Base-by-base conservation (phyloP, 768 basidiomycete genomes). In the Daedaleopsis sinensis region DNA sequence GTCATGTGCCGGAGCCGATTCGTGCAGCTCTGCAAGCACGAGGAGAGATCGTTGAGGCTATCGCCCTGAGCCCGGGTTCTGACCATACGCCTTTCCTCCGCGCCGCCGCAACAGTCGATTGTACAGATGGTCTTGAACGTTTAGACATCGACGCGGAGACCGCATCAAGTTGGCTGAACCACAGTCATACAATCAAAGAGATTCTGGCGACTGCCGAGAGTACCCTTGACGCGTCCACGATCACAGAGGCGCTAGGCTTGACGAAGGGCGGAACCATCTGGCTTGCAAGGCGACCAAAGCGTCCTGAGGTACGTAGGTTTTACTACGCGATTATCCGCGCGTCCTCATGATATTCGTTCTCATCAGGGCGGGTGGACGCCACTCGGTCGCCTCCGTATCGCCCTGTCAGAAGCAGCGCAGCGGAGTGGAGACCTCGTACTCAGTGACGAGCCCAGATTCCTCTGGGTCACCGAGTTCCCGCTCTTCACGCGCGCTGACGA, bases 391-490 rank as follows among this genome's bases (percentile, higher is more conserved):
- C 68, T 87, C 59, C 84, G 91, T 62, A 78, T 89, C 38, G 82
- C 80, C 55, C 77, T 96, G 54, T 82, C 84, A 24, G 88, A 91
- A 61, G 72, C 80, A 44, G 90, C 93, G 4, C 84, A 88, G 64
- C 73, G 76, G 52, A 82, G 82, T 59, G 89, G 87, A 54, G 81
- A 85, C 52, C 80, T 88, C 59, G 73, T 71, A 16, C 79, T 88
- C 12, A 76, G 87, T 3, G 56, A 79, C 32, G 74, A 75, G 24
- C 93, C 93, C 51, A 89, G 93, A 73, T 96, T 98, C 75, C 80
- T 96, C 19, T 98, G 96, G 96, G 85, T 98, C 55, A 96, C 94
- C 5, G 94, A 96, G 73, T 97, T 97, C 72, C 96, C 96, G 15
- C 81, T 98, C 23, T 97, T 96, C 78, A 87, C 95, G 16, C 86